Evolutionary conservation across 495 filamentous ascomycete genomes (phyloP).

Genomic region (Evernia prunastri): DNA sequence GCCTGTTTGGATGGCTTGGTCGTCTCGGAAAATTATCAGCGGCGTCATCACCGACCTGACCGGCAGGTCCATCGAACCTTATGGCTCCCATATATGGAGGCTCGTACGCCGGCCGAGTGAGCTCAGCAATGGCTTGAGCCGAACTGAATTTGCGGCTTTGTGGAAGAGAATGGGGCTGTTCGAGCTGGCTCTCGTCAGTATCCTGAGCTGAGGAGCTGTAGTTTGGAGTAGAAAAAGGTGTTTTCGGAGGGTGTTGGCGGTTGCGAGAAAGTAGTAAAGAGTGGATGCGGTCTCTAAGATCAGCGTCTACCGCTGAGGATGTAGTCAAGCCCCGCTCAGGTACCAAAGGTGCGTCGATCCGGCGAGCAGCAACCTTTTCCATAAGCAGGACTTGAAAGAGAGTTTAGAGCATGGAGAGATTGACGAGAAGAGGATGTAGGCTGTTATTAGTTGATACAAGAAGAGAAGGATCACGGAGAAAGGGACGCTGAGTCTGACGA

Average conservation of each 20-base stretch:
- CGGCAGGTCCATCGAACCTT: conserved; percentile 25
- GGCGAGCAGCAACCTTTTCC: conserved; percentile 18
- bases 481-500: neutral
- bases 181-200: conserved; percentile 7
- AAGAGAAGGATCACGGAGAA: neutral
- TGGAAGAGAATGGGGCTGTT: neutral
- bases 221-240: conserved; percentile 20
- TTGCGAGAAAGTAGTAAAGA: conserved; percentile 24
- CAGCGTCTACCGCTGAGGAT: conserved; percentile 17
- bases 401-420: conserved; percentile 3
- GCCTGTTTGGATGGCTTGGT: conserved; percentile 21
- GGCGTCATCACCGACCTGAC: conserved; percentile 13
- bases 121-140: conserved; percentile 16
- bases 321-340: conserved; percentile 15
- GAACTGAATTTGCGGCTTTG: conserved; percentile 5
- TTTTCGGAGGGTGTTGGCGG: conserved; percentile 17
- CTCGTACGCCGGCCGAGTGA: conserved; percentile 4
- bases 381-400: conserved; percentile 15
- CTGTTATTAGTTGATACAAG: conserved; percentile 1
- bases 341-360: conserved; percentile 13
- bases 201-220: neutral
- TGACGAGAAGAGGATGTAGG: conserved; percentile 6
- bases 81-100: conserved; percentile 14
- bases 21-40: conserved; percentile 10
- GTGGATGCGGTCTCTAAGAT: conserved; percentile 23